phyloP scores from a whole-genome alignment of 257 asterid species.

The Voacanga thouarsii region DNA sequence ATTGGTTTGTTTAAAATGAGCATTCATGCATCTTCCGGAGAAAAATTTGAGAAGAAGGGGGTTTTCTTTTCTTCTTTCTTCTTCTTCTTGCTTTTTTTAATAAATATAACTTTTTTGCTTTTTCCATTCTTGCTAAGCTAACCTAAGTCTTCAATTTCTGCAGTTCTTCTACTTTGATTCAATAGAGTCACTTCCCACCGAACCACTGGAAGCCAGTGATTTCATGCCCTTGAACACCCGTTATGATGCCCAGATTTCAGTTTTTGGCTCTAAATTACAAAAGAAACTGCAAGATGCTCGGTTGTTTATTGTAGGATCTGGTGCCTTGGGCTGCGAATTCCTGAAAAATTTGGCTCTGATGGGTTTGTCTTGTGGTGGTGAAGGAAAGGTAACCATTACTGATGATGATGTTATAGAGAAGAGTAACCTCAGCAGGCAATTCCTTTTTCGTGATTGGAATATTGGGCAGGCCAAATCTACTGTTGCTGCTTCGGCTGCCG shows the following conservation, averaged over 20 bases:
- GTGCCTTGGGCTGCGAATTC: slow-evolving; percentile 95
- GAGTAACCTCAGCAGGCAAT: slow-evolving; percentile 94
- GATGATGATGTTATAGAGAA: slow-evolving; percentile 96
- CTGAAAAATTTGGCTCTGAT: slow-evolving; percentile 85
- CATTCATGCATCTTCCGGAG: neutral
- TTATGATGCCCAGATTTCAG: slow-evolving; percentile 93
- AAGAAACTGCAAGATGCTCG: slow-evolving; percentile 79
- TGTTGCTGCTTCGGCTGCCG: slow-evolving; percentile 86
- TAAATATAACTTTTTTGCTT: too few relatives aligned
- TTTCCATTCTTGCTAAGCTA: neutral
- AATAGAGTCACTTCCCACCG: slow-evolving; percentile 82
- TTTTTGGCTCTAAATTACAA: slow-evolving; percentile 79
- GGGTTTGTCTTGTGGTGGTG: slow-evolving; percentile 80
- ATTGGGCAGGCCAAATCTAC: slow-evolving; percentile 94
- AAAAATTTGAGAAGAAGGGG: too few relatives aligned
- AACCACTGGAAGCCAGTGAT: slow-evolving; percentile 67
- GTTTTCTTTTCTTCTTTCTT: neutral
- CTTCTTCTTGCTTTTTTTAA: too few relatives aligned
- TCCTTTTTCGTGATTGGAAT: slow-evolving; percentile 93
- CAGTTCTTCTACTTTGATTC: slow-evolving; percentile 96
- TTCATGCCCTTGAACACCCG: slow-evolving; percentile 72
- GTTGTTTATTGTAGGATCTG: slow-evolving; percentile 85
- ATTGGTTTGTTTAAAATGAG: neutral
- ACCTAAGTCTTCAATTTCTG: slow-evolving; percentile 10
- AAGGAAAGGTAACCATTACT: slow-evolving; percentile 72